Conservation (phyloP, 805 yeast species). For the Candida dajiaensis region DNA sequence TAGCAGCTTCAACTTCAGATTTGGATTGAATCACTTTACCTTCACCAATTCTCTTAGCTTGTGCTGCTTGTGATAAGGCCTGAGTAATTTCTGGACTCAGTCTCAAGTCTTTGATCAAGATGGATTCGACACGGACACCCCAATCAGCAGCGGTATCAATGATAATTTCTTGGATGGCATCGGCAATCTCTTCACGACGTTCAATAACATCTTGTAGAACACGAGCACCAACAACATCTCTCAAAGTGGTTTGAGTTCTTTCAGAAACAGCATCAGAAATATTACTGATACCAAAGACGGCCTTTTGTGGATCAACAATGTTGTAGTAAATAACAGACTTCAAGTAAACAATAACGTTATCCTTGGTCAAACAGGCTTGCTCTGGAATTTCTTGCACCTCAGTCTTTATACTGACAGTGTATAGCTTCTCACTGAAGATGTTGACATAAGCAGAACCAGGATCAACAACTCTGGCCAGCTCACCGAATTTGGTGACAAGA, state of each 20-base stretch:
- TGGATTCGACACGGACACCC: constrained; percentile 67
- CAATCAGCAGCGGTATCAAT: constrained; percentile 57
- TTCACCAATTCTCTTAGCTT: constrained; percentile 71
- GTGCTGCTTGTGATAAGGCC: constrained; percentile 68
- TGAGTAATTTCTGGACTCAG: constrained; percentile 50
- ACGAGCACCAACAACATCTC: constrained; percentile 66
- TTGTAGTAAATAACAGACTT: constrained; percentile 66
- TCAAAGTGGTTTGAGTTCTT: constrained; percentile 65
- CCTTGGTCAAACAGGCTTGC: constrained; percentile 67
- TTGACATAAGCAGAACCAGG: constrained; percentile 65
- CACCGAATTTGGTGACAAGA: constrained; percentile 60
- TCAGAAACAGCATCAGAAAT: constrained; percentile 53
- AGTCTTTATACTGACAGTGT: constrained; percentile 46
- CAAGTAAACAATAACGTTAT: constrained; percentile 55
- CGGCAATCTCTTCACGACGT: constrained; percentile 66
- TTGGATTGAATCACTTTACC: constrained; percentile 68
- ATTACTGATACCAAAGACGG: constrained; percentile 49
- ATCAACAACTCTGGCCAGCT: constrained; percentile 56
- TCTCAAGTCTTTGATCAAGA: constrained; percentile 59
- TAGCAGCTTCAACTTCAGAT: constrained; percentile 73
- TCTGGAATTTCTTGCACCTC: constrained; percentile 59
- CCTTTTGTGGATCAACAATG: constrained; percentile 62
- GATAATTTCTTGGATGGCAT: constrained; percentile 54
- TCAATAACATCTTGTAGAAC: constrained; percentile 67
- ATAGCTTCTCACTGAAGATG: constrained; percentile 54